Evolutionary conservation across 2,329 filamentous ascomycete genomes (phyloP).

Genomic region (Fusarium nurragi): DNA sequence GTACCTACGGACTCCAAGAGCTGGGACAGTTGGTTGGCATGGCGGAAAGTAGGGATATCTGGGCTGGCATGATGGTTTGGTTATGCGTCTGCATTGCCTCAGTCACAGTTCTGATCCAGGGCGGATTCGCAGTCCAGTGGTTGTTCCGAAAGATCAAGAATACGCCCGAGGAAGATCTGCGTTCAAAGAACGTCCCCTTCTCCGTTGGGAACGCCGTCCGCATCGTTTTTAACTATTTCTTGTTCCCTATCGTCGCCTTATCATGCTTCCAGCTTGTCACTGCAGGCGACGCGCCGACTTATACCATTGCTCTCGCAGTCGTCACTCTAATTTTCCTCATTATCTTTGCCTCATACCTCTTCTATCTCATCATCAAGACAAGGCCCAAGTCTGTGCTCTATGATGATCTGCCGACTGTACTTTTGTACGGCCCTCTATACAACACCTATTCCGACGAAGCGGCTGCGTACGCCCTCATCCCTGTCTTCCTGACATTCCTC

Average conservation of each 20-base stretch:
- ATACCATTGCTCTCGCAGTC: constrained; percentile 77
- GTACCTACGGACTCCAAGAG: constrained; percentile 80
- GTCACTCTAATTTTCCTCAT: constrained; percentile 78
- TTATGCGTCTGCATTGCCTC: constrained; percentile 78
- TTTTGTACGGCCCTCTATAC: constrained; percentile 92
- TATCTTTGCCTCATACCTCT: constrained; percentile 79
- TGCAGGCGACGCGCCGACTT: constrained; percentile 71
- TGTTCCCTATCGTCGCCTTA: constrained; percentile 85
- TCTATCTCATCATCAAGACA: constrained; percentile 81
- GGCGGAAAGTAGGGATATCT: constrained; percentile 78
- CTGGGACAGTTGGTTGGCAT: constrained; percentile 87
- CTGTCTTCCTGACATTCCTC: constrained; percentile 83
- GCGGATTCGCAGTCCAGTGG: constrained; percentile 82
- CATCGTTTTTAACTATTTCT: constrained; percentile 90
- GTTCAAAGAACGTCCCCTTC: constrained; percentile 92
- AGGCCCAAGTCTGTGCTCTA: constrained; percentile 88
- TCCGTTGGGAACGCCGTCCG: constrained; percentile 81
- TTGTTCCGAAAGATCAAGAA: constrained; percentile 75
- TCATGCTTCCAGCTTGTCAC: constrained; percentile 93
- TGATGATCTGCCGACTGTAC: constrained; percentile 88
- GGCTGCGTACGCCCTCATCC: constrained; percentile 87
- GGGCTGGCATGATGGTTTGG: constrained; percentile 95
- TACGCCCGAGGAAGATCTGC: constrained; percentile 84
- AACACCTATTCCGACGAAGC: constrained; percentile 97
- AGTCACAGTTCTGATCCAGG: constrained; percentile 75